Evolutionary conservation across 768 basidiomycete genomes (phyloP), one percentile per base, ranked within the genome.

Genomic region (Serendipita sp.): DNA sequence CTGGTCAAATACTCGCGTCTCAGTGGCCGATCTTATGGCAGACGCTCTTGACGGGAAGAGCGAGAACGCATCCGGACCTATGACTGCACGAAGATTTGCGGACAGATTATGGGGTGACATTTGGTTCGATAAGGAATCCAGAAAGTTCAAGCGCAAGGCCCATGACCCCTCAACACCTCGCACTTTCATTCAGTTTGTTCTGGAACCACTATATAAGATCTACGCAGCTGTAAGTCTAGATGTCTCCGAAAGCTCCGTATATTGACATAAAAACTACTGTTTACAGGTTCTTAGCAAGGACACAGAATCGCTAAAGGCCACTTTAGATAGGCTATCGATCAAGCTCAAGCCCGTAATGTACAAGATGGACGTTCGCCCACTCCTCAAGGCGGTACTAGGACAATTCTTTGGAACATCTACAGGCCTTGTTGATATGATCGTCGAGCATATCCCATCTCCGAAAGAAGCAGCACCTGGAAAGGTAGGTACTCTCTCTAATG

Each of bases 281-380:
- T 34, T 60, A 8, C 82, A 93, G 72, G 95, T 97, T 3, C 77
- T 99, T 46, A 93, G 93, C 71, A 89, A 95, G 74, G 92, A 98
- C 69, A 88, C 89, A 0, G 93, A 91, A n/a, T 80, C 80, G 36
- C 81, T 99, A 41, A 88, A 85, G 72, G 79, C 78, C 65, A 99
- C 95, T 2, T 78, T 99, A 52, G 77, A 76, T 8, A 78, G 80
- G 8, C 80, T 99, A 38, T 84, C 85, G 1, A 98, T 99, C 70
- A 78, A 83, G 45, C 77, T 99, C 68, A 96, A 94, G 75, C 88
- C 93, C 0, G 80, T 92, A 36, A 88, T 91, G 83, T 99, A 87
- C 81, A 98, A 97, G 78, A 97, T 99, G 91, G 96, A 99, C 72
- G 93, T 93, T 3, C 78, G 95, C 64, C 96, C 96, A 2, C 77